phyloP scores from a whole-genome alignment of 208 protist genomes.

The Leishmania guyanensis region DNA sequence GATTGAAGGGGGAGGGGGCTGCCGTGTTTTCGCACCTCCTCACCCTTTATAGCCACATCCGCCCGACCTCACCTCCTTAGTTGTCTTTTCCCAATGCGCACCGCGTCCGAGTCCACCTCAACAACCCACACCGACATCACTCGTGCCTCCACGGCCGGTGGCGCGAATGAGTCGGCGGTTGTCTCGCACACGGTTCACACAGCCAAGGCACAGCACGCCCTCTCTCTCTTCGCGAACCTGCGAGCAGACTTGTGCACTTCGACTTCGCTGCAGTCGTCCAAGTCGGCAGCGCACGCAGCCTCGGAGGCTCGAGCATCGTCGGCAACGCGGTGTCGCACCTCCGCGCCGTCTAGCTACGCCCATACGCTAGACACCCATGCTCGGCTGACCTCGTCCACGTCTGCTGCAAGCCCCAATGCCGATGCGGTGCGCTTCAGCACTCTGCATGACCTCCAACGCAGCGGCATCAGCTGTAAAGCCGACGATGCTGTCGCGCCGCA shows the following conservation, averaged over 20 bases:
- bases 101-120: background rate
- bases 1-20: background rate
- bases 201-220: constrained; percentile 30
- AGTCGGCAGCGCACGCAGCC: background rate
- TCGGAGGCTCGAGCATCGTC: background rate
- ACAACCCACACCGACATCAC: background rate
- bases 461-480: background rate
- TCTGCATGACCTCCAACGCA: background rate
- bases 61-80: background rate
- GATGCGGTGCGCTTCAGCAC: background rate
- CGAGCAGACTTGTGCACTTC: constrained; percentile 8
- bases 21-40: background rate
- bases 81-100: background rate
- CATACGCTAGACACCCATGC: background rate
- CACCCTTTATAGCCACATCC: background rate
- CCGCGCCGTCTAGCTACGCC: background rate
- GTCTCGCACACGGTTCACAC: constrained; percentile 13
- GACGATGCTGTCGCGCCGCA: background rate
- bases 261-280: background rate
- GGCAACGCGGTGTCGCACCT: background rate
- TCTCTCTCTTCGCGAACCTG: constrained; percentile 27
- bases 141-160: background rate
- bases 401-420: background rate
- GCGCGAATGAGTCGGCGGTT: constrained; percentile 8
- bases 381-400: background rate